Percentiles rank a stretch among this genome's conserved stretches.
Conservation (phyloP, 2,329 filamentous ascomycete genomes). For the Aureobasidium subglaciale region DNA sequence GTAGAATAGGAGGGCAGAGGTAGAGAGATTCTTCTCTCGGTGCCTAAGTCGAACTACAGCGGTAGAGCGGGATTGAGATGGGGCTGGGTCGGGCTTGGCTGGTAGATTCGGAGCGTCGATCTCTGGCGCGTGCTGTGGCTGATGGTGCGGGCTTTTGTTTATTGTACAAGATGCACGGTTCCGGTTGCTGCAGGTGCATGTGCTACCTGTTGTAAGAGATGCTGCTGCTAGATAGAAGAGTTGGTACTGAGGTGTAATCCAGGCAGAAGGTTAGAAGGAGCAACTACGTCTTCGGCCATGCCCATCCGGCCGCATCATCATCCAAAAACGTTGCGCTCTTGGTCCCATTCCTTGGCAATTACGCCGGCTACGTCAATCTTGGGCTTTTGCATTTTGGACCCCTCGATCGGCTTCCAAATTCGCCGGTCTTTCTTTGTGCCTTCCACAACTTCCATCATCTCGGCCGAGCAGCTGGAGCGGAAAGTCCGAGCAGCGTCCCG, state of each 20-base stretch:
- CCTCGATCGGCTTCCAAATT: neutral
- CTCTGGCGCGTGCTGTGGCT: neutral
- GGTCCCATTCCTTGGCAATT: neutral
- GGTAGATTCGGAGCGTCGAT: neutral
- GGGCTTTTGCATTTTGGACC: neutral
- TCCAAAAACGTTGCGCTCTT: slow-evolving; percentile 4
- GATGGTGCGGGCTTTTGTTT: neutral
- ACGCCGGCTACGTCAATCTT: neutral
- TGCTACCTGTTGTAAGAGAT: neutral
- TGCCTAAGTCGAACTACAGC: neutral
- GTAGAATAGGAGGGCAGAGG: neutral
- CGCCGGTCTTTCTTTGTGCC: neutral
- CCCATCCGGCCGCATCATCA: slow-evolving; percentile 2
- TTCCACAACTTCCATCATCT: neutral
- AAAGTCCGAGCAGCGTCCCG: neutral
- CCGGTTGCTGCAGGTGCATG: neutral
- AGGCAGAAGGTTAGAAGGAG: neutral
- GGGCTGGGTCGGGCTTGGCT: slow-evolving; percentile 8
- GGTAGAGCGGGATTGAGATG: neutral
- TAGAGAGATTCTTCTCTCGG: neutral
- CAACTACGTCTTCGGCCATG: slow-evolving; percentile 2
- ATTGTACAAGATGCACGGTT: neutral
- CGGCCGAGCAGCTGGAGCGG: neutral
- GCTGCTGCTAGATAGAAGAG: neutral
- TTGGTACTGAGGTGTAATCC: neutral